Percentiles rank a stretch among this genome's conserved stretches.
Conservation (phyloP, 345 rosid genomes). For the Populus nigra region DNA sequence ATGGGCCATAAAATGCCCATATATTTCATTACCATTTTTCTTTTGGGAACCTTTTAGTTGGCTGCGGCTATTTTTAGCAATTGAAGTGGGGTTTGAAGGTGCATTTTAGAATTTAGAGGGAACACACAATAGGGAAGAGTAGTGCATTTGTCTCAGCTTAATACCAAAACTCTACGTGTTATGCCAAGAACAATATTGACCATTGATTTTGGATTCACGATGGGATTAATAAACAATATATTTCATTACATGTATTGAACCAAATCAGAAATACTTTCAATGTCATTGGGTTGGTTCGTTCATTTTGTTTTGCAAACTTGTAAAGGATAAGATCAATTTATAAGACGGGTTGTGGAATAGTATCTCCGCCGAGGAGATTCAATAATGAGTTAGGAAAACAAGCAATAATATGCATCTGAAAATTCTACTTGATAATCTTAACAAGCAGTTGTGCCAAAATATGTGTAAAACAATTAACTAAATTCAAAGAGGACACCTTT, state of each 20-base stretch:
- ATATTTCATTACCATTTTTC: background rate
- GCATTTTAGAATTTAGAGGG: slow-evolving; percentile 2
- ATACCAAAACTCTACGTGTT: background rate
- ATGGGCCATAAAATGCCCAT: background rate
- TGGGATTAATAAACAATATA: background rate
- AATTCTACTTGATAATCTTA: background rate
- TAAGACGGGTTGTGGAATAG: background rate
- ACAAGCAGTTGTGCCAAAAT: background rate
- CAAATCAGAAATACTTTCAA: background rate
- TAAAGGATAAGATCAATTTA: background rate
- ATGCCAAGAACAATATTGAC: background rate
- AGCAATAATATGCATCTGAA: background rate
- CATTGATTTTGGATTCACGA: background rate
- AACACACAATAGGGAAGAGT: background rate
- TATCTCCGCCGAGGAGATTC: background rate
- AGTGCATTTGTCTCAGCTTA: background rate
- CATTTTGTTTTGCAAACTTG: background rate
- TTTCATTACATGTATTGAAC: background rate
- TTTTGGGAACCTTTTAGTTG: background rate
- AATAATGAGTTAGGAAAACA: background rate
- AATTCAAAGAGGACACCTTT: background rate
- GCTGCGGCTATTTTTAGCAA: slow-evolving; percentile 7
- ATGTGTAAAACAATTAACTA: background rate
- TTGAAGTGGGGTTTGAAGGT: background rate
- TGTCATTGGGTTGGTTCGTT: background rate